Percentiles rank a stretch among this genome's conserved stretches.
These are phyloP conservation scores for Trichocomaceae sp. DNA, from an alignment of 2,329 filamentous ascomycete species.

Conservation along the genomic window DNA sequence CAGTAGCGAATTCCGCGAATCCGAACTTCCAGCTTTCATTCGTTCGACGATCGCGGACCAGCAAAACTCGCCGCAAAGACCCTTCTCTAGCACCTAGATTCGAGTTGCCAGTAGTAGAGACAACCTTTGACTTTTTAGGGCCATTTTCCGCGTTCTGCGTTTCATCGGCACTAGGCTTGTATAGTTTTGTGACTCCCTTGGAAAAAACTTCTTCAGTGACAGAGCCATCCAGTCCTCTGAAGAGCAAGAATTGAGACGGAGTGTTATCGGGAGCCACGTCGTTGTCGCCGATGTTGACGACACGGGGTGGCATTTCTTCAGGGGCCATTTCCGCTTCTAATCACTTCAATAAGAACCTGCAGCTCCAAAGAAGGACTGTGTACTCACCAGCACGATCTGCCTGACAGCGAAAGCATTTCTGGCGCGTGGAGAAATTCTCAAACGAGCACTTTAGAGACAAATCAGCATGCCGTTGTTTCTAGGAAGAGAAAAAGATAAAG, in stretches of 20 bases:
- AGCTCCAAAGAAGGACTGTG: not conserved
- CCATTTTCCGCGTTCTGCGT: slow-evolving; percentile 20
- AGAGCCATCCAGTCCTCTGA: slow-evolving; percentile 63
- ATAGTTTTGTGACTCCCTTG: slow-evolving; percentile 66
- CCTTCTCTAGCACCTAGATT: slow-evolving; percentile 65
- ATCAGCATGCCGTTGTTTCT: not conserved
- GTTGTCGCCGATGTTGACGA: slow-evolving; percentile 49
- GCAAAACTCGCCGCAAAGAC: slow-evolving; percentile 68
- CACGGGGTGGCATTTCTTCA: slow-evolving; percentile 36
- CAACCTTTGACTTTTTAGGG: slow-evolving; percentile 43
- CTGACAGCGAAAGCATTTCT: slow-evolving; percentile 55
- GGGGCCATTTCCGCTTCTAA: slow-evolving; percentile 28
- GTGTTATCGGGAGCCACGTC: slow-evolving; percentile 50
- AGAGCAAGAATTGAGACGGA: slow-evolving; percentile 68
- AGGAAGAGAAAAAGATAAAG: not conserved
- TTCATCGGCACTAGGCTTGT: slow-evolving; percentile 46
- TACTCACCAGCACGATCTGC: slow-evolving; percentile 46
- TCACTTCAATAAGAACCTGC: slow-evolving; percentile 15
- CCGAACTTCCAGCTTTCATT: slow-evolving; percentile 74
- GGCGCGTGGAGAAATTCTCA: slow-evolving; percentile 52
- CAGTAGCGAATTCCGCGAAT: slow-evolving; percentile 73
- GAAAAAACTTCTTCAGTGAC: slow-evolving; percentile 67
- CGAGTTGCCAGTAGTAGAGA: slow-evolving; percentile 51
- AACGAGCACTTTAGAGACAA: slow-evolving; percentile 43
- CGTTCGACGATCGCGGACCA: slow-evolving; percentile 65